Evolutionary conservation across 2,329 filamentous ascomycete species (phyloP), one percentile per base, ranked within the genome.

Genomic region (Xylaria sp.): DNA sequence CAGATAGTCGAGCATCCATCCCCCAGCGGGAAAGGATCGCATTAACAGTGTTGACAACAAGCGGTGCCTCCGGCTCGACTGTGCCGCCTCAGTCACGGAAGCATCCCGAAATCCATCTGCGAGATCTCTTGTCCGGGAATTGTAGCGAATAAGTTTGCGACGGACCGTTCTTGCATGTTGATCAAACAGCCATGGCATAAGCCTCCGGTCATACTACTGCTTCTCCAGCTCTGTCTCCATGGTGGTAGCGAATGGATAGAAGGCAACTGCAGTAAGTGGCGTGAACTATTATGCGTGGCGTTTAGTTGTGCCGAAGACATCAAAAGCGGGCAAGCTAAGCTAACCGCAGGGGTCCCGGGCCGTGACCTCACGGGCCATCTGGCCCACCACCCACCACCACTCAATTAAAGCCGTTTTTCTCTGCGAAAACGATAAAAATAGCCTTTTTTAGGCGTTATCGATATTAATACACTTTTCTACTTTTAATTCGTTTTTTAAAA

Each of bases 41-140:
- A 44, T 39, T n/a, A 72, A 37, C 48, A 71, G 74, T 63, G 63
- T 73, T 20, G 61, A 31, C 56, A 77, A 64, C 37, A 76, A 51
- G 10, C 66, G 72, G 41, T 73, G 54, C 55, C 59, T 64, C 5
- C 60, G 57, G 20, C 57, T 62, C 23, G 70, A 66, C 18, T 8
- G n/a, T 20, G 44, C 44, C n/a, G 23, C 18, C 18, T 20, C 44
- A 48, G 41, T n/a, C 18, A 48, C 44, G 44, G 44, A 20, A 20
- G 23, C 6, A 48, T 48, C 44, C n/a, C 8, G 44, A 48, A 48
- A 20, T 20, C n/a, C n/a, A 18, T 48, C n/a, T 48, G 3, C 6
- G 41, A 48, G 46, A 18, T 20, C n/a, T 20, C n/a, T 3, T n/a
- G 46, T 48, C n/a, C 18, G n/a, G 46, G 46, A 23, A 48, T 48